Percentiles rank a stretch among this genome's conserved stretches.
phyloP scores from a whole-genome alignment of 805 yeast species.

The Myxozyma nipponensis region DNA sequence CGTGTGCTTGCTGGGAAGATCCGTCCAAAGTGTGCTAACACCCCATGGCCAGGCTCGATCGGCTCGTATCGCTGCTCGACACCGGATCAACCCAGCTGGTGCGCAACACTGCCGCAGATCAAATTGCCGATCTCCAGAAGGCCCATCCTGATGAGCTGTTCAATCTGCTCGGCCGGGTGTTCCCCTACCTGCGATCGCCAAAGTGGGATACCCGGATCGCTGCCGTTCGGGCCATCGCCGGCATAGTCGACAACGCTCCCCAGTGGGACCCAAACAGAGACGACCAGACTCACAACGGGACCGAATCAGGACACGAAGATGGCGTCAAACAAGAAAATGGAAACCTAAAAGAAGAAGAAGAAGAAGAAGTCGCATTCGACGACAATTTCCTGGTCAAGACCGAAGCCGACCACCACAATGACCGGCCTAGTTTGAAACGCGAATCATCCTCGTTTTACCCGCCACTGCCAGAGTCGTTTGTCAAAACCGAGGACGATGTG shows the following conservation, averaged over 20 bases:
- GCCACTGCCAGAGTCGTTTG: constrained; percentile 5
- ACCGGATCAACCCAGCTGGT: constrained; percentile 94
- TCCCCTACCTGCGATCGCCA: constrained; percentile 75
- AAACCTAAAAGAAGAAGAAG: background rate
- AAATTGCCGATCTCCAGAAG: constrained; percentile 86
- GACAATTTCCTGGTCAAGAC: background rate
- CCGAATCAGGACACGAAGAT: constrained; percentile 20
- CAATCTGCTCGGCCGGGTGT: constrained; percentile 77
- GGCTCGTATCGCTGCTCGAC: constrained; percentile 63
- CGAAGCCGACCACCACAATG: background rate
- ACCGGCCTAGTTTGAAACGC: background rate
- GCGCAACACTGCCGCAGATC: constrained; percentile 95
- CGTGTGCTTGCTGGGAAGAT: background rate
- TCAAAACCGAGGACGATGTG: background rate
- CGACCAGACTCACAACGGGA: too few species aligned
- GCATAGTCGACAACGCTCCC: constrained; percentile 73
- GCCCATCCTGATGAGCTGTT: constrained; percentile 91
- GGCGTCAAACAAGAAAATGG: background rate
- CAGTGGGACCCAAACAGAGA: constrained; percentile 76
- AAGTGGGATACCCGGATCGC: constrained; percentile 97
- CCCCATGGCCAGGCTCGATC: constrained; percentile 50
- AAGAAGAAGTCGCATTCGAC: background rate
- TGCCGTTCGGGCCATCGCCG: constrained; percentile 93
- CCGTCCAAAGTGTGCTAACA: background rate
- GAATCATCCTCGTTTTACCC: constrained; percentile 8